A percentile compares a stretch with the other conserved stretches of the same genome.
phyloP scores from a whole-genome alignment of 2,329 filamentous ascomycete species.

The Zymoseptoria passerinii region DNA sequence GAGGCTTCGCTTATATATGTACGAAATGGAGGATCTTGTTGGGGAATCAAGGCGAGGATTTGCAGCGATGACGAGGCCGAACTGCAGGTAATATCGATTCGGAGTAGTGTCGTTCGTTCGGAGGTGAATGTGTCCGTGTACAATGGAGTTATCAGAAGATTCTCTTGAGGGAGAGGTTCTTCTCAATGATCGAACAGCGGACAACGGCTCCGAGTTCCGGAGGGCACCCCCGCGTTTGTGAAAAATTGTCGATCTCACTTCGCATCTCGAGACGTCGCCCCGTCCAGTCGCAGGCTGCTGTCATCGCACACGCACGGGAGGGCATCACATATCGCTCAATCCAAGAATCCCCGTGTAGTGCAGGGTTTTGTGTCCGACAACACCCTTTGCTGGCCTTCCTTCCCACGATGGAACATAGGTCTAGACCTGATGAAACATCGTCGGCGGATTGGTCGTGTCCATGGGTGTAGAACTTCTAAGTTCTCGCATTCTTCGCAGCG shows the following conservation, averaged over 20 bases:
- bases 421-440: background rate
- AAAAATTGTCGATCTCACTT: background rate
- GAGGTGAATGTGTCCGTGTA: background rate
- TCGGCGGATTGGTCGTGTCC: background rate
- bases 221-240: background rate
- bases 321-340: background rate
- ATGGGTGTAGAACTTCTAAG: background rate
- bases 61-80: background rate
- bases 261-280: background rate
- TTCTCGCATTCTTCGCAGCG: background rate
- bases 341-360: background rate
- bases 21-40: background rate
- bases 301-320: background rate
- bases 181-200: background rate
- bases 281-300: background rate
- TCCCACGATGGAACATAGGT: background rate
- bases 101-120: background rate
- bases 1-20: background rate
- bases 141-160: no score
- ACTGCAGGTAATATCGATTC: background rate
- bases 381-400: background rate
- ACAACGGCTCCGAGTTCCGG: background rate
- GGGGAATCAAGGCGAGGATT: background rate
- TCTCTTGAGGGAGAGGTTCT: no score
- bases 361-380: background rate